Evolutionary conservation across 768 basidiomycete genomes (phyloP), one percentile per base, ranked within the genome.

Genomic region (Tylopilus cervinicoccineus): DNA sequence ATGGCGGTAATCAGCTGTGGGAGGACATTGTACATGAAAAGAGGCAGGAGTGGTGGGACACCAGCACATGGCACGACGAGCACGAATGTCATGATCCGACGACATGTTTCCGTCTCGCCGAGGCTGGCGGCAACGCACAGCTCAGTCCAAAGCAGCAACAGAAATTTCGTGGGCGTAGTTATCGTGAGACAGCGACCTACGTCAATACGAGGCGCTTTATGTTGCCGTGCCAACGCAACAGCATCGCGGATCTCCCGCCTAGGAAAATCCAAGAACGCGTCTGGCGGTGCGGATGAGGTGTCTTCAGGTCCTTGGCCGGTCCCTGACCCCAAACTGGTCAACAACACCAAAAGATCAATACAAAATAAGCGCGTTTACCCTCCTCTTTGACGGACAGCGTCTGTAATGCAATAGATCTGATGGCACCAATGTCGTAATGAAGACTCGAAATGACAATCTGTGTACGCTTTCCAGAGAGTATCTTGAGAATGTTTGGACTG

Each of bases 81-180:
- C 32, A 82, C 76, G 62, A 83, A 87, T 1, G 84, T 84, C 39
- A 80, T 79, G 23, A 90, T 67, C 34, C 86, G 76, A 45, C 80
- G 74, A 61, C 79, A 79, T 16, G 72, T 74, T 50, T 88, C 86
- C 36, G 78, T 71, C 50, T 83, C 81, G 27, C 81, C 80, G 8
- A 78, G 70, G 52, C 68, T 76, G 17, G 81, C 78, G 3, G 78
- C 70, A 20, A 69, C 62, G 26, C 72, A 65, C 27, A 88, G 66
- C 59, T 88, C 85, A 13, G 71, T 69, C 88, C 88, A 92, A n/a
- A 90, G 70, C 2, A 78, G 58, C 22, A 75, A 65, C 29, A 91
- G 73, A 57, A 91, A 88, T 50, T 76, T 74, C 8, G 77, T 75
- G 4, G 85, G 80, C 5, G 80, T 67, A 1, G 72, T 70, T 48